These are phyloP conservation scores for Tuber melanosporum DNA, from an alignment of 495 filamentous ascomycete genomes.

Conservation along the genomic window DNA sequence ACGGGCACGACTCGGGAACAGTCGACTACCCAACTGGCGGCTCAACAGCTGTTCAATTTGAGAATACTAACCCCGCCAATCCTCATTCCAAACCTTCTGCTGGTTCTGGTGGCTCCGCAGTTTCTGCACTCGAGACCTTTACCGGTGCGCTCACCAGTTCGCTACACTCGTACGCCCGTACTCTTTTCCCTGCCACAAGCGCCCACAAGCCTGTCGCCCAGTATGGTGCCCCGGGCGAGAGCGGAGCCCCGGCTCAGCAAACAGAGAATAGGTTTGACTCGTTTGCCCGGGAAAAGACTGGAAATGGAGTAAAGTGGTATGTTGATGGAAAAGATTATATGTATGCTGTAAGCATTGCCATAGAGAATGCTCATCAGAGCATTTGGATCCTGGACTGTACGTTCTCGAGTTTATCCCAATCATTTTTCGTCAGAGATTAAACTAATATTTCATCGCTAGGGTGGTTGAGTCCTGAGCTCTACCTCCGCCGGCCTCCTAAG, in stretches of 20 bases:
- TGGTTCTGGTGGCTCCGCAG: background rate
- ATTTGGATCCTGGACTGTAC: constrained; percentile 90
- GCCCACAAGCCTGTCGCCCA: constrained; percentile 15
- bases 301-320: constrained; percentile 78
- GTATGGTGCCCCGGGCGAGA: constrained; percentile 20
- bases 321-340: constrained; percentile 91
- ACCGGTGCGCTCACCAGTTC: constrained; percentile 32
- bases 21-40: background rate
- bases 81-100: constrained; percentile 12
- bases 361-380: constrained; percentile 74
- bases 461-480: constrained; percentile 88
- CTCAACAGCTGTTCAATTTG: background rate
- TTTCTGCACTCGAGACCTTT: constrained; percentile 32
- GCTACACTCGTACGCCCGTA: constrained; percentile 36
- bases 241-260: constrained; percentile 24
- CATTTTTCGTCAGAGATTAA: background rate
- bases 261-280: constrained; percentile 67
- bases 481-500: constrained; percentile 77
- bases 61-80: constrained; percentile 11
- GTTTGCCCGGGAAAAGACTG: constrained; percentile 64
- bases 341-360: constrained; percentile 75
- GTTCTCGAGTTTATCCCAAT: constrained; percentile 12
- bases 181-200: constrained; percentile 35
- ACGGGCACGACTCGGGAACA: constrained; percentile 6
- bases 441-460: constrained; percentile 43